Evolutionary conservation across 306 rosid genomes (phyloP), one percentile per base, ranked within the genome.

Genomic region (Herpetospermum pedunculosum): DNA sequence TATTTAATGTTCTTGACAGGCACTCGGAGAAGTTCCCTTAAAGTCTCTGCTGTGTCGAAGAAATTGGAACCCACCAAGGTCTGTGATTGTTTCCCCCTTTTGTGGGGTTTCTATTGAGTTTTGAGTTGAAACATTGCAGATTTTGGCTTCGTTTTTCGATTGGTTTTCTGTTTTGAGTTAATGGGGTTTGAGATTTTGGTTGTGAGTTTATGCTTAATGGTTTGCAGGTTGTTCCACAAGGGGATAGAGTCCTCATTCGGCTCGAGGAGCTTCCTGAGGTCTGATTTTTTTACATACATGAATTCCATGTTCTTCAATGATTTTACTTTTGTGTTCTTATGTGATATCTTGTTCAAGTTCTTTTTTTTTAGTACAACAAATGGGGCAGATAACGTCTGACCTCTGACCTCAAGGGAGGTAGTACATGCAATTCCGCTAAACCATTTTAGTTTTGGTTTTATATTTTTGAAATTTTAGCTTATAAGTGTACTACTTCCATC

Each of bases 181-280:
- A 38, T 47, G 48, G 32, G 32, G 68, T 19, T 12, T 0, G 65
- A 14, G 21, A 58, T 34, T 74, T 25, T 40, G 25, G 38, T 64
- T 37, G 14, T 46, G 15, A 28, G 37, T 49, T 25, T 34, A 21
- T 58, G 52, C 6, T 26, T 52, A 7, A 18, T 60, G 69, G 44
- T 4, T 14, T 7, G 78, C 85, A 94, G 98, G 97, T 94, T 70
- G 87, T 86, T 59, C 98, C 98, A 0, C 97, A 91, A 84, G 96
- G 91, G 77, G 97, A 94, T 79, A 88, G 96, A 80, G 98, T 94
- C 73, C 96, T 94, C 72, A 75, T 94, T 81, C 97, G 96, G 79
- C 83, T 94, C 21, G 94, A 91, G 81, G 80, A 84, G 73, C 85
- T 85, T 47, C 70, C 90, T 12, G 85, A 87, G 77, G 98, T 94